phyloP scores from a whole-genome alignment of 163 green algal species.

The Coccomyxa subellipsoidea region DNA sequence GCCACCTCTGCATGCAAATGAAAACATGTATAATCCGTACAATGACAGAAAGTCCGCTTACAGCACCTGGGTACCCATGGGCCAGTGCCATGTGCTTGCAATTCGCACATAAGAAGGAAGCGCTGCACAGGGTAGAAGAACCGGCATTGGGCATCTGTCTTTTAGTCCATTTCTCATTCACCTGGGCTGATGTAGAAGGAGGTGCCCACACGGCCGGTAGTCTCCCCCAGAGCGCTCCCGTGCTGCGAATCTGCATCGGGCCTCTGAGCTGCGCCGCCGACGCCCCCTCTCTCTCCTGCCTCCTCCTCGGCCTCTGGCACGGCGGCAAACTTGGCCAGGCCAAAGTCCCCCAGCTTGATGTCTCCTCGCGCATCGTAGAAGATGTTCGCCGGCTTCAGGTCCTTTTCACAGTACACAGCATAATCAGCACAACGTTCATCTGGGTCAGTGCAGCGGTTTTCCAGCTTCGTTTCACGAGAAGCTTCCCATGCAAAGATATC shows the following conservation, averaged over 20 bases:
- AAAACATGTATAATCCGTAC: too few relatives aligned
- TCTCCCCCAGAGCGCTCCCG: constrained; percentile 23
- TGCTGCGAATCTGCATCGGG: background rate
- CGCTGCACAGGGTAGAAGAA: too few relatives aligned
- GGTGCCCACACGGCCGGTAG: constrained; percentile 68
- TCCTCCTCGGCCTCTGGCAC: background rate
- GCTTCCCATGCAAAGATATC: too few relatives aligned
- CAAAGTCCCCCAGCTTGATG: constrained; percentile 93
- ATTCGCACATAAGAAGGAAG: too few relatives aligned
- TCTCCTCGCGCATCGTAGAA: constrained; percentile 83
- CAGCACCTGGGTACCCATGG: too few relatives aligned
- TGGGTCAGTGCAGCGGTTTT: background rate
- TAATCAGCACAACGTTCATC: background rate
- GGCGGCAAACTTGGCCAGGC: constrained; percentile 58
- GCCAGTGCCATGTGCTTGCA: too few relatives aligned
- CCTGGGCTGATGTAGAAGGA: constrained; percentile 77
- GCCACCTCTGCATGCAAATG: constrained; percentile 60
- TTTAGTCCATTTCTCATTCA: too few relatives aligned
- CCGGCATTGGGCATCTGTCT: too few relatives aligned
- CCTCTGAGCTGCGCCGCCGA: background rate
- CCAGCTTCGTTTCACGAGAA: too few relatives aligned
- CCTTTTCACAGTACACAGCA: constrained; percentile 21
- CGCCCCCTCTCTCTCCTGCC: background rate
- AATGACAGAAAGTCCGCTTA: too few relatives aligned
- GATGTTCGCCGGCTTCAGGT: constrained; percentile 85